Evolutionary conservation across 129 eudicot species (phyloP), one percentile per base, ranked within the genome.

Genomic region (Lactuca sativa): DNA sequence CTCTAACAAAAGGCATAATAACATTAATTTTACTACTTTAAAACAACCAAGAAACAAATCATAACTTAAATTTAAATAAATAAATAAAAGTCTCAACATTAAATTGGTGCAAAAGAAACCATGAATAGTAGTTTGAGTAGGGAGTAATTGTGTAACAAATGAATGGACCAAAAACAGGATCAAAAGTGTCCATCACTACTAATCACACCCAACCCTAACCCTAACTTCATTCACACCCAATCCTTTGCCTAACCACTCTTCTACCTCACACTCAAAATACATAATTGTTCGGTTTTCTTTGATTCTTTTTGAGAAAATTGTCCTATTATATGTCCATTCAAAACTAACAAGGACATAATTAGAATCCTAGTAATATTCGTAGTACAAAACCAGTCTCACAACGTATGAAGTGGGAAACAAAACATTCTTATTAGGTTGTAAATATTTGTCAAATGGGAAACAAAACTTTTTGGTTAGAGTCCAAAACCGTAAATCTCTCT

Each of bases 211-310:
- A 62, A 72, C 76, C 51, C 57, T 62, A 69, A 59, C 56, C 64
- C 70, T 76, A 68, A 56, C 75, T 76, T 67, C 33, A 76, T 31
- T 68, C 80, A 76, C 70, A 76, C 80, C 80, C 70, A 76, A 76
- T 59, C 80, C 57, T 77, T 58, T 77, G 56, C 71, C 75, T 54
- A 69, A 62, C 41, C 37, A 69, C 56, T 60, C 74, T 67, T 47
- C 33, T 58, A 47, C 78, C 56, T 62, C 70, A 72, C 61, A 61
- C 66, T 43, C 56, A 12, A 47, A 11, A 11, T 4, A 12, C 12
- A 47, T 1, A 11, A 7, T 10, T 48, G 66, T 51, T 66, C 1
- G 14, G 43, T 57, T 9, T 44, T 59, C 59, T 44, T 71, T 11
- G n/a, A 47, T 47, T 47, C 52, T n/a, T 44, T 32, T 59, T 17